Base-by-base conservation (phyloP, 176 grass and related monocot genomes). In the Triticum turgidum region DNA sequence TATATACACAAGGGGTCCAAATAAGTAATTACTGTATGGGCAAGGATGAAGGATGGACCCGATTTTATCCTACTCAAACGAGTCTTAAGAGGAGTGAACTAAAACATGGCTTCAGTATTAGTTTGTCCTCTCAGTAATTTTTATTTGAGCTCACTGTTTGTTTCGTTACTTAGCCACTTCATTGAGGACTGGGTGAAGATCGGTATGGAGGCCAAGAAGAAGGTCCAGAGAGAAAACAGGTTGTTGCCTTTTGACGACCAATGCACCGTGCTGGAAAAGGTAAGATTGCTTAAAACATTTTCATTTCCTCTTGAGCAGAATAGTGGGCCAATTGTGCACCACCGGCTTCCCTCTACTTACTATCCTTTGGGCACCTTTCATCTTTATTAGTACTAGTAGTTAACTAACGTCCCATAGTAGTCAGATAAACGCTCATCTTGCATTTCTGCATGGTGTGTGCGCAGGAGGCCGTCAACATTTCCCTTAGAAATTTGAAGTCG, bases 181-280 rank as follows among this genome's bases (percentile, higher is more conserved):
- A 92, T 98, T 56, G 89, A 95, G 64, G 88, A 92, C 15, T 98
- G 86, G 89, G 93, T 98, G 24, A 93, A 93, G 85, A 86, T 93
- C 3, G 83, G 91, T 42, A 80, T 83, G 41, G 51, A 68, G 2
- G 88, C 88, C 3, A 95, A 87, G 83, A 88, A 90, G 63, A 93
- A 93, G 62, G 95, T 95, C 27, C 69, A 88, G 82, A 17, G 29
- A 42, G 39, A 86, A 30, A 79, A 98, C 24, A 78, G 13, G 9
- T 35, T 70, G 11, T 21, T 91, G 72, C 80, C 83, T 73, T 85
- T 90, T 33, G 85, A 86, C 5, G 89, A 90, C 2, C 83, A 95
- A 73, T 95, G 89, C 86, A 86, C 91, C 42, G 38, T 73, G 34
- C 84, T 90, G 76, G 95, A 98, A 79, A 88, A 81, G 91, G 91